Base-by-base conservation (phyloP, 1,284 basidiomycete species). In the Rhodotorula sp. region DNA sequence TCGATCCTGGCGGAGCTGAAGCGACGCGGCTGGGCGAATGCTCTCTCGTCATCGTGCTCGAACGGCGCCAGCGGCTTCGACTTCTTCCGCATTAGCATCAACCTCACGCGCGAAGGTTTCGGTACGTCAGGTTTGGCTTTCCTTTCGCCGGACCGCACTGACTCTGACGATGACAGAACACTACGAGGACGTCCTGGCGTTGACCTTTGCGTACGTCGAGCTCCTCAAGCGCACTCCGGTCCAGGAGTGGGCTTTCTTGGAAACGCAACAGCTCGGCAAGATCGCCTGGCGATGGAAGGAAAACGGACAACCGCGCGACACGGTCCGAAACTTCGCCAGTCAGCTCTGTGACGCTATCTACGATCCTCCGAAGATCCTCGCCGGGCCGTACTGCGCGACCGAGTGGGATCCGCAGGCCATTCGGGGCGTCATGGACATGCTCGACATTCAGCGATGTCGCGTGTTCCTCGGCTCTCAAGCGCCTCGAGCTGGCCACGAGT, bases 251-350 rank as follows among this genome's bases (percentile, higher is more conserved):
- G 85, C 89, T 67, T 93, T 93, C 79, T 82, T 87, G 49, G 95
- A 99, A 81, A 84, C 89, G 64, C 86, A 87, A 61, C 84, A 85
- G 55, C 85, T 99, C 51, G 86, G 88, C 45, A 83, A 86, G 30
- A 90, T 89, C 33, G 86, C 86, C 33, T 99, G 97, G 84, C 86
- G 88, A 53, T 99, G 95, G 80, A 86, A 88, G 64, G 95, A 98
- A 81, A 94, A 95, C 81, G 84, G 65, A 1, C 64, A 80, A 26
- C 79, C 87, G 37, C 88, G 92, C 0, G 88, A 93, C 56, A 95
- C 95, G 79, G 91, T 90, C 3, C 87, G 89, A 14, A 87, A 85
- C 79, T 84, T 97, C 22, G 82, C 93, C 0, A 88, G 89, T 72
- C 86, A 86, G 78, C 87, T 97, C 85, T 81, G 87, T 33, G 66